phyloP scores from a whole-genome alignment of 2,329 filamentous ascomycete genomes.

The Proliferodiscus dingleyae region DNA sequence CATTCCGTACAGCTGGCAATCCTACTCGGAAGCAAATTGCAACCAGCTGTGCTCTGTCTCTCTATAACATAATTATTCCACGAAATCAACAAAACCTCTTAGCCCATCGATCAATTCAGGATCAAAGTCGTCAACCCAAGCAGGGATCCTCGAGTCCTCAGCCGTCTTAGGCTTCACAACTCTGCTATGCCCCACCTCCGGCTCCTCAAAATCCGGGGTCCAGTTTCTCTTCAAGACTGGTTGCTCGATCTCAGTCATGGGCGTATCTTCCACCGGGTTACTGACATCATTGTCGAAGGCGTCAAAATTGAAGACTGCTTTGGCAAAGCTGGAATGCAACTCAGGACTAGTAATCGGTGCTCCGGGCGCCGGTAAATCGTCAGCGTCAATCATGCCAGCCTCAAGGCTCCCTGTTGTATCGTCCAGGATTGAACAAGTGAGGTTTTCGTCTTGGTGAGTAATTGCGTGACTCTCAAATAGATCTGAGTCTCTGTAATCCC shows the following conservation, averaged over 20 bases:
- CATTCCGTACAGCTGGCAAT: not conserved
- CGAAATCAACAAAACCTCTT: slow-evolving; percentile 31
- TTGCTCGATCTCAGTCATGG: not conserved
- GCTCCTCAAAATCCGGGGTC: slow-evolving; percentile 9
- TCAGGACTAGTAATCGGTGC: slow-evolving; percentile 7
- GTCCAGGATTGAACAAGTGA: slow-evolving; percentile 1
- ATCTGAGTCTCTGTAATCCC: not conserved
- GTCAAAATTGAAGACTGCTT: slow-evolving; percentile 24
- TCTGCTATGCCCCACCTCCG: slow-evolving; percentile 18
- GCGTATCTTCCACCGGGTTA: not conserved
- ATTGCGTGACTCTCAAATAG: not conserved
- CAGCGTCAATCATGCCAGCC: slow-evolving; percentile 23
- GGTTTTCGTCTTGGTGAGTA: slow-evolving; percentile 1
- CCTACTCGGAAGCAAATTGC: not conserved
- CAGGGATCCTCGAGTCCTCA: slow-evolving; percentile 15
- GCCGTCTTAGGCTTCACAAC: slow-evolving; percentile 6
- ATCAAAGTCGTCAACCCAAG: slow-evolving; percentile 32
- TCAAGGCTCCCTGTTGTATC: slow-evolving; percentile 20
- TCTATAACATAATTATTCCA: slow-evolving; percentile 15
- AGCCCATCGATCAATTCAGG: slow-evolving; percentile 28
- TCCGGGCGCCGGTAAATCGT: slow-evolving; percentile 15
- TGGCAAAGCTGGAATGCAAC: slow-evolving; percentile 20
- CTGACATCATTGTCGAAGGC: slow-evolving; percentile 13
- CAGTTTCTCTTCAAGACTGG: slow-evolving; percentile 11
- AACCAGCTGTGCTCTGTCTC: not conserved